phyloP scores from a whole-genome alignment of 306 rosid species.

The Dryas octopetala region DNA sequence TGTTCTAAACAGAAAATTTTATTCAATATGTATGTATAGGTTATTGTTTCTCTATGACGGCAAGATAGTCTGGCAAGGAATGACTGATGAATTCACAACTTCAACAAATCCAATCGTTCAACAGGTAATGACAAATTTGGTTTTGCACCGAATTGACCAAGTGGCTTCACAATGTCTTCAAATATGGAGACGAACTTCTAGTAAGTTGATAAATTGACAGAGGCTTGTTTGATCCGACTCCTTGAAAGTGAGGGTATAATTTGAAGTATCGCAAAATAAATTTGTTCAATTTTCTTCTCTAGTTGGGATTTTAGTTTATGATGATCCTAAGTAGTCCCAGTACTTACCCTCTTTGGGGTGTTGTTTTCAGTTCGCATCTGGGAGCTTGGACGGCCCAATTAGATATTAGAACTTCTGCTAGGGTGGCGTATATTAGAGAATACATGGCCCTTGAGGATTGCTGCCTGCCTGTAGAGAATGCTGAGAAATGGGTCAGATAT shows the following conservation, averaged over 20 bases:
- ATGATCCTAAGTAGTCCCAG: neutral
- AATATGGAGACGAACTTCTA: neutral
- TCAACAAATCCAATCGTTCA: conserved; percentile 85
- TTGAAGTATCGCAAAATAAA: neutral
- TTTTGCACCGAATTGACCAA: neutral
- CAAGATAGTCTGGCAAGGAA: conserved; percentile 97
- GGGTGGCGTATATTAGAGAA: conserved; percentile 5
- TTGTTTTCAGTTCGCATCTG: conserved; percentile 86
- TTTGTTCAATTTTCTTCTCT: neutral
- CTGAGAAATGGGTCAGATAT: conserved; percentile 6
- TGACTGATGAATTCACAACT: conserved; percentile 80
- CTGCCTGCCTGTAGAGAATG: conserved; percentile 21
- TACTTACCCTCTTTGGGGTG: neutral
- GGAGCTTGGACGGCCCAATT: conserved; percentile 93
- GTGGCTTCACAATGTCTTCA: neutral
- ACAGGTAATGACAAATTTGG: conserved; percentile 54
- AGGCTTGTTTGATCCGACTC: neutral
- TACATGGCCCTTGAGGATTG: conserved; percentile 16
- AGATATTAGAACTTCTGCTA: conserved; percentile 51
- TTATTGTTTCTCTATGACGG: conserved; percentile 86
- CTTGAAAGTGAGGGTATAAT: neutral
- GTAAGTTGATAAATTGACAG: neutral
- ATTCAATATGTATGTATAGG: conserved; percentile 44
- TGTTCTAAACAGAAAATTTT: conserved; percentile 16
- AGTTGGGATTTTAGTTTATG: neutral